These are phyloP conservation scores for Delphinella strobiligena DNA, from an alignment of 2,329 filamentous ascomycete genomes.

Conservation along the genomic window DNA sequence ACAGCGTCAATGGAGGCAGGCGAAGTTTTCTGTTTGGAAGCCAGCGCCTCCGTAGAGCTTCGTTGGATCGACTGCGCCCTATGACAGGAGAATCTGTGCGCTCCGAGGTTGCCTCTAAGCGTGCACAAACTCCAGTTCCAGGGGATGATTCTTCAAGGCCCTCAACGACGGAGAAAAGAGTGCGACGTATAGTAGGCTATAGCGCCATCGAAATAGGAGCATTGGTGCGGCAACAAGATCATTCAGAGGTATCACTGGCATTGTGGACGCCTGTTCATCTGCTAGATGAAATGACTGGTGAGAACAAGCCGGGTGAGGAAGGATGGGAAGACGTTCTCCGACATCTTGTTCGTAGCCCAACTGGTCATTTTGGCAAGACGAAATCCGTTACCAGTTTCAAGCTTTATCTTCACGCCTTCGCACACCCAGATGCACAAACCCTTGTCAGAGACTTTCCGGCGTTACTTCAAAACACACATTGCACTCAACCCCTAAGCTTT, in stretches of 20 bases:
- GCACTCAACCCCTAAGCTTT: conserved; percentile 85
- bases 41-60: conserved; percentile 38
- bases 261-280: conserved; percentile 10
- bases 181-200: conserved; percentile 61
- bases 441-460: conserved; percentile 83
- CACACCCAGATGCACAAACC: conserved; percentile 61
- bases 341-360: conserved; percentile 60
- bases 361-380: conserved; percentile 48
- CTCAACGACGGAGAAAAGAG: conserved; percentile 27
- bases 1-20: conserved; percentile 20
- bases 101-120: conserved; percentile 6
- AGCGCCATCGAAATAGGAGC: conserved; percentile 66
- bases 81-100: conserved; percentile 5
- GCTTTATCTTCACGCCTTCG: conserved; percentile 67
- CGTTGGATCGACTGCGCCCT: conserved; percentile 1
- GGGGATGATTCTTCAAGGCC: conserved; percentile 3
- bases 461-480: conserved; percentile 64
- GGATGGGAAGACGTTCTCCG: conserved; percentile 64
- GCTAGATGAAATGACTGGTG: conserved; percentile 5
- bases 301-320: conserved; percentile 32
- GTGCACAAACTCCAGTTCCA: conserved; percentile 2
- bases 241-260: conserved; percentile 1
- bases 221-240: conserved; percentile 25
- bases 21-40: conserved; percentile 53
- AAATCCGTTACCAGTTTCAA: conserved; percentile 40